Evolutionary conservation across 23 red algal species (phyloP).

Genomic region (Agarophyton chilense): DNA sequence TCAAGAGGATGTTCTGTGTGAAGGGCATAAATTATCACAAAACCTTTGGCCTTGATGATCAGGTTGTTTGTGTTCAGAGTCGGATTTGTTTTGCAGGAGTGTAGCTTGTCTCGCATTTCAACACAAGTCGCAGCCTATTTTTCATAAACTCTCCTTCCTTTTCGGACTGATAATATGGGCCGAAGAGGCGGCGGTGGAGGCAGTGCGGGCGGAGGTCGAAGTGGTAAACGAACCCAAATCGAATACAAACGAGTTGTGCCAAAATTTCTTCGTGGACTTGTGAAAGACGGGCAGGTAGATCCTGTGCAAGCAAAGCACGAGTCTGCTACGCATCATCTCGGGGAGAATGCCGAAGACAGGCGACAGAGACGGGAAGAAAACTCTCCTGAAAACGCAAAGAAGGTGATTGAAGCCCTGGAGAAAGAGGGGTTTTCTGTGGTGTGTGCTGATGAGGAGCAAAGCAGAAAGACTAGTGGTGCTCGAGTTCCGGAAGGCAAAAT

Average conservation of each 20-base stretch:
- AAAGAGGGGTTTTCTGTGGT: not conserved
- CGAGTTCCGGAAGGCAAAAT: not conserved
- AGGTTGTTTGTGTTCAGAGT: too few relatives aligned
- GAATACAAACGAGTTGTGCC: not conserved
- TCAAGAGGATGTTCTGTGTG: too few relatives aligned
- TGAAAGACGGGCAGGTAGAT: not conserved
- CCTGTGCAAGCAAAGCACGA: not conserved
- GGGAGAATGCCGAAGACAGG: slow-evolving; percentile 2
- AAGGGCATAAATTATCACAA: too few relatives aligned
- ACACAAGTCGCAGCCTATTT: not conserved
- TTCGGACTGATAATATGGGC: not conserved
- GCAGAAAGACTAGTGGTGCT: not conserved
- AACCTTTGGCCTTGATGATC: too few relatives aligned
- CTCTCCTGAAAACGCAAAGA: not conserved
- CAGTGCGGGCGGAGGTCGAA: not conserved
- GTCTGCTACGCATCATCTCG: slow-evolving; percentile 14
- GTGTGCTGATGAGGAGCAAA: not conserved
- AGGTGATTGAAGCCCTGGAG: not conserved
- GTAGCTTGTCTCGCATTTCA: not conserved
- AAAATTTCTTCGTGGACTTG: not conserved
- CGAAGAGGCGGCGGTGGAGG: not conserved
- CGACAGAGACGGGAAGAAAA: not conserved
- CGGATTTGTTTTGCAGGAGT: not conserved
- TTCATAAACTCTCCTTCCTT: not conserved
- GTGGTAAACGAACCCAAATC: slow-evolving; percentile 15